Evolutionary conservation across 179 eudicot genomes (phyloP).

Genomic region (Silene noctiflora): DNA sequence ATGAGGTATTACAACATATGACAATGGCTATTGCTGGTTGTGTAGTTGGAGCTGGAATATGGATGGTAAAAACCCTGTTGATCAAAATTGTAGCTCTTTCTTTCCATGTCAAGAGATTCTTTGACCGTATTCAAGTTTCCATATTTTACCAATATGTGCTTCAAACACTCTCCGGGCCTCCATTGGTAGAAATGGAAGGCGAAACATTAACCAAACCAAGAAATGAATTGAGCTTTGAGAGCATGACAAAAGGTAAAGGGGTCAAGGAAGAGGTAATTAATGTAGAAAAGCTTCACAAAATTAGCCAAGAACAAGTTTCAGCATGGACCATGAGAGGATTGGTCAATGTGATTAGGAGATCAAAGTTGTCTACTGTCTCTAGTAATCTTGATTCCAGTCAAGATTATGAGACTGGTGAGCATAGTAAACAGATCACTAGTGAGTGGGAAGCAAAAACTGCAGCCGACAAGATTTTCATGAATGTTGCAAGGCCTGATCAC

Average conservation of each 20-base stretch:
- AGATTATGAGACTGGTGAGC: slow-evolving; percentile 44
- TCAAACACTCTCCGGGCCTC: slow-evolving; percentile 68
- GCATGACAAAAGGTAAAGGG: slow-evolving; percentile 33
- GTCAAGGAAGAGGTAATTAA: slow-evolving; percentile 58
- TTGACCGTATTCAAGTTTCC: slow-evolving; percentile 79
- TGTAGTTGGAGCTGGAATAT: slow-evolving; percentile 60
- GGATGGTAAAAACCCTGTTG: slow-evolving; percentile 63
- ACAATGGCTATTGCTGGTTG: slow-evolving; percentile 59
- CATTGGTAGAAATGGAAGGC: slow-evolving; percentile 38
- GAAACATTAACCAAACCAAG: slow-evolving; percentile 13
- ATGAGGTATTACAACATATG: slow-evolving; percentile 41
- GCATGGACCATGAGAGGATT: slow-evolving; percentile 85
- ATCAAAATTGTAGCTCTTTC: slow-evolving; percentile 57
- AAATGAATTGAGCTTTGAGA: slow-evolving; percentile 46
- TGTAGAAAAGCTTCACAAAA: slow-evolving; percentile 60
- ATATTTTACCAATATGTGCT: slow-evolving; percentile 70
- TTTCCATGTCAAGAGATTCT: slow-evolving; percentile 71
- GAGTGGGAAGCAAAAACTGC: slow-evolving; percentile 73
- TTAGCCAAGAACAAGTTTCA: slow-evolving; percentile 58
- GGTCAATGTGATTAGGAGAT: slow-evolving; percentile 46
- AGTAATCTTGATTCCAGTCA: slow-evolving; percentile 38
- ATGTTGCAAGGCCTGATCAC: slow-evolving; percentile 57
- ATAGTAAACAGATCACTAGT: slow-evolving; percentile 47
- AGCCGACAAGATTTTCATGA: slow-evolving; percentile 55
- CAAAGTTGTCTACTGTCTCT: slow-evolving; percentile 58